Percentiles rank a stretch among this genome's conserved stretches.
These are phyloP conservation scores for Acacia concinna DNA, from an alignment of 331 rosid species.

Conservation along the genomic window DNA sequence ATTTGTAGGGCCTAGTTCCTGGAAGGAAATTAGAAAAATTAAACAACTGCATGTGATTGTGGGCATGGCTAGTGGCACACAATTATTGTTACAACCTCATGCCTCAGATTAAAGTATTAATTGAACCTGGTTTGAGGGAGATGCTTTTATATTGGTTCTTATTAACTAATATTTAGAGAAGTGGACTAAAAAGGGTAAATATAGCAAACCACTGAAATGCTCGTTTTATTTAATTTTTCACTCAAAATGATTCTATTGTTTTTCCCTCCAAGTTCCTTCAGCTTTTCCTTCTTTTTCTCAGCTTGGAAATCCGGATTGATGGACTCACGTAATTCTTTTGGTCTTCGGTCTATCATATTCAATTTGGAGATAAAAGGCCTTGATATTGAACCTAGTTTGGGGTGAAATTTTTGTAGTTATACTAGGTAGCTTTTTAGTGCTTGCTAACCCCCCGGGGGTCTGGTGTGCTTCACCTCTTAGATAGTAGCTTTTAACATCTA, in stretches of 20 bases:
- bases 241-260: background rate
- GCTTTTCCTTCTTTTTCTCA: background rate
- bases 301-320: background rate
- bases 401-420: too few species aligned
- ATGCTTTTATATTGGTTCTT: background rate
- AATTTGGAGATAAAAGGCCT: background rate
- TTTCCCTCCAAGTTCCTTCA: background rate
- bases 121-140: too few species aligned
- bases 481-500: background rate
- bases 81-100: too few species aligned
- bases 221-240: background rate
- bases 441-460: too few species aligned
- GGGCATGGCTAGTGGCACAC: too few species aligned
- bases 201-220: background rate
- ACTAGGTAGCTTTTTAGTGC: background rate
- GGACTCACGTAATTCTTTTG: background rate
- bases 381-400: background rate
- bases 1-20: background rate
- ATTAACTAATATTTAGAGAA: background rate
- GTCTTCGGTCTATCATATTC: background rate
- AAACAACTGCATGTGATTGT: background rate
- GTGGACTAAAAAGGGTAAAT: background rate
- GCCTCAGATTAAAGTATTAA: too few species aligned
- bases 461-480: too few species aligned
- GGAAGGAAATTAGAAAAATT: constrained; percentile 12